phyloP scores from a whole-genome alignment of 345 rosid species.

The Pistacia integerrima region DNA sequence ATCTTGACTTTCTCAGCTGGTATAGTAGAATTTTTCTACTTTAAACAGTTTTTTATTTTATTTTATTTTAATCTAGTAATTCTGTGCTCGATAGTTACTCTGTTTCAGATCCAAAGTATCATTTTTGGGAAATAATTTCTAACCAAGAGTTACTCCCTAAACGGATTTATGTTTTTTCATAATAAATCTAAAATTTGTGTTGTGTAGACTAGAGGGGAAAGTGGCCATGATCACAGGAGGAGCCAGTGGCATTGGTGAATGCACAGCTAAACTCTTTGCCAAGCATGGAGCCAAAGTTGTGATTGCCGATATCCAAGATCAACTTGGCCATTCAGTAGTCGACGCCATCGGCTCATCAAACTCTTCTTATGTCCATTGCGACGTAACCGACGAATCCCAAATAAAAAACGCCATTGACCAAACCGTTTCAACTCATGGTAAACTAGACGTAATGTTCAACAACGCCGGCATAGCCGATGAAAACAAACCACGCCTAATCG shows the following conservation, averaged over 20 bases:
- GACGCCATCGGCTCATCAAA: background rate
- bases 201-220: no score
- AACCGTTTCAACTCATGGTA: constrained; percentile 19
- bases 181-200: no score
- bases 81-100: no score
- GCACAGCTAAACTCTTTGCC: no score
- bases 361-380: constrained; percentile 2
- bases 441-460: constrained; percentile 27
- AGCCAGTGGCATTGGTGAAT: no score
- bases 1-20: no score
- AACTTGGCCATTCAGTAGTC: background rate
- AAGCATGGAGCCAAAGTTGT: background rate
- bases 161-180: no score
- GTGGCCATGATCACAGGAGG: no score
- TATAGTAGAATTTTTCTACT: no score
- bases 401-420: constrained; percentile 14
- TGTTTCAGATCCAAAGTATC: constrained; percentile 16
- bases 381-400: constrained; percentile 3
- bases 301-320: constrained; percentile 5
- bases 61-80: no score
- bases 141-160: no score
- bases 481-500: background rate
- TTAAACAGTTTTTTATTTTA: no score
- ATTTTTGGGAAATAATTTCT: constrained; percentile 38
- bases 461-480: constrained; percentile 16